These are phyloP conservation scores for Cytospora leucostoma DNA, from an alignment of 2,329 filamentous ascomycete genomes.

Conservation along the genomic window DNA sequence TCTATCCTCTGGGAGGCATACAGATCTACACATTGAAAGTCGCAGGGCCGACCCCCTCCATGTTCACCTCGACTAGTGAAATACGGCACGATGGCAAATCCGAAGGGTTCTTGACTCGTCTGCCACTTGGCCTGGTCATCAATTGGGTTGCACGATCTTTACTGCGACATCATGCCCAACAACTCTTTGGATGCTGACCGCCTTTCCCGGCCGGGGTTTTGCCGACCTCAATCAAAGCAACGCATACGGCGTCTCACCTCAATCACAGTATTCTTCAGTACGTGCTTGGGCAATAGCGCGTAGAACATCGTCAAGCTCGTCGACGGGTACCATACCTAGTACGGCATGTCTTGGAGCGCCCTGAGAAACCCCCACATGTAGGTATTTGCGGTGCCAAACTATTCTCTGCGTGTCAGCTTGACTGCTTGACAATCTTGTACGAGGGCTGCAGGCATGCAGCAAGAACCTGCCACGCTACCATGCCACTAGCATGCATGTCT, in stretches of 20 bases:
- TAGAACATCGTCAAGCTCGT: not conserved
- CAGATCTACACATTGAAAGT: not conserved
- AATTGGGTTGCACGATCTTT: constrained; percentile 24
- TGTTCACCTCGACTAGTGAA: constrained; percentile 5
- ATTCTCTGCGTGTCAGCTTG: not conserved
- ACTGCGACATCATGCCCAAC: constrained; percentile 24
- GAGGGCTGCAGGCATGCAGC: not conserved
- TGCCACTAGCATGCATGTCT: not conserved
- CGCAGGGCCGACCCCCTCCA: constrained; percentile 10
- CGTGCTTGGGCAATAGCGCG: not conserved
- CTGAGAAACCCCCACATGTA: not conserved
- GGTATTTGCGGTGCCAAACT: not conserved
- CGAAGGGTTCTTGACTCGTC: constrained; percentile 19
- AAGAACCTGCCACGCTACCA: not conserved
- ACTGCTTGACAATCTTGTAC: not conserved
- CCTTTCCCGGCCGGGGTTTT: constrained; percentile 27
- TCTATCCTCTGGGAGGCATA: not conserved
- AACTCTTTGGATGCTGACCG: constrained; percentile 22
- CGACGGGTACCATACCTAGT: not conserved
- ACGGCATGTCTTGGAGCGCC: not conserved
- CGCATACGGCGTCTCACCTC: not conserved
- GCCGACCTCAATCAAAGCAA: constrained; percentile 10
- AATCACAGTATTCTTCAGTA: not conserved
- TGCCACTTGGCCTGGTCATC: constrained; percentile 15
- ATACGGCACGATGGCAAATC: constrained; percentile 12